Base-by-base conservation (phyloP, 371 early-diverging fungal genomes). In the Mucor sp. region DNA sequence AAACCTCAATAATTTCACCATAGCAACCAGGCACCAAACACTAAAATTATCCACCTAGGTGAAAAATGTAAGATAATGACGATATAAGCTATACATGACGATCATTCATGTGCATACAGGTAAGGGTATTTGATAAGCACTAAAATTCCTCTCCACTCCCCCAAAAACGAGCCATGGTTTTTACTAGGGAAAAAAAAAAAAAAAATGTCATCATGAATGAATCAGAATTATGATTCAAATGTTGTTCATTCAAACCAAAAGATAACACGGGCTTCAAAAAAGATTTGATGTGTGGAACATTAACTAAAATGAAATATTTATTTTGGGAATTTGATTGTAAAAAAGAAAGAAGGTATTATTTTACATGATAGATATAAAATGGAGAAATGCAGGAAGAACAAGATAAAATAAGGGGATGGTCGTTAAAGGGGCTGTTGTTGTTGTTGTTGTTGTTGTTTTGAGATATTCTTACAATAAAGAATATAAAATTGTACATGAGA, bases 281-380 rank as follows among this genome's bases (percentile, higher is more conserved):
- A 33, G 21, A 35, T 50, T 25, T 50, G 21, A 50, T 50, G 59
- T 59, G 59, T 59, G 59, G 59, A 59, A 59, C 59, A 59, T 59
- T 59, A 59, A 19, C 50, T 50, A 23, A 50, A 50, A 50, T 50
- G 50, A 35, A 59, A 59, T 59, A 59, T 39, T 58, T 59, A 39
- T 39, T 59, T 59, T 59, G 37, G 59, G 39, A 39, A 37, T 39
- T 25, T 23, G 39, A 37, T 2, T 9, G 25, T 39, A 39, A 58
- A 58, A 58, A 50, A 48, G 21, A 50, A 21, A 50, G 53, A 56
- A 50, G 50, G 50, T 50, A 50, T 50, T 50, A 50, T 50, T 25
- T 50, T 50, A 50, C 50, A 50, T 23, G 25, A 50, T 50, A 50
- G 25, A 50, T 50, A 50, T 44, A 50, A 50, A 23, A 50, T 44